Evolutionary conservation across 164 flowering plant species (phyloP).

Genomic region (Saururus chinensis): DNA sequence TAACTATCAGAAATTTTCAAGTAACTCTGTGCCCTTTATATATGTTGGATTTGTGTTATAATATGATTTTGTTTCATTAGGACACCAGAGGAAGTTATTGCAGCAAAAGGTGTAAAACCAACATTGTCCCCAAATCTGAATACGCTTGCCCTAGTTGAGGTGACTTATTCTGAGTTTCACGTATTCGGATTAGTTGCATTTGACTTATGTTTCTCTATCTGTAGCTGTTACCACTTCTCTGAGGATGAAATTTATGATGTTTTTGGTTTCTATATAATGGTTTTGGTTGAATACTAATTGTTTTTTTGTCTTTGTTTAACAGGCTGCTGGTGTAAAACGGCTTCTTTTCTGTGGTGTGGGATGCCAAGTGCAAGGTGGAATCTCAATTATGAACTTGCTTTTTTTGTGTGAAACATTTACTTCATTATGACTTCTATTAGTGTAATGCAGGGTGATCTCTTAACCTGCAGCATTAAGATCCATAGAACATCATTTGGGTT

Average conservation of each 20-base stretch:
- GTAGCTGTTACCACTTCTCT: no score
- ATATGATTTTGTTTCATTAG: constrained; percentile 18
- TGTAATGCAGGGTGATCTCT: constrained; percentile 80
- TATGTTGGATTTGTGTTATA: not conserved
- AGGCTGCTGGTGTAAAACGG: constrained; percentile 96
- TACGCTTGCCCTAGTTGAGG: constrained; percentile 96
- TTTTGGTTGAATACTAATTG: not conserved
- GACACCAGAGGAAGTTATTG: constrained; percentile 93
- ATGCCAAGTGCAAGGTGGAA: constrained; percentile 93
- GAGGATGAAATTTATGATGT: no score
- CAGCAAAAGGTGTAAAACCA: constrained; percentile 96
- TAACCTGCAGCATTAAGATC: constrained; percentile 95
- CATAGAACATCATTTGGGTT: constrained; percentile 75
- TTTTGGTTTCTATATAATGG: not conserved
- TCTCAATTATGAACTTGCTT: constrained; percentile 1
- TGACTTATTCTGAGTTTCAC: no score
- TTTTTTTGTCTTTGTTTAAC: constrained; percentile 7
- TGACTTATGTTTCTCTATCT: no score
- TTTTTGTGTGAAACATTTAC: constrained; percentile 10
- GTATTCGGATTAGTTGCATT: no score
- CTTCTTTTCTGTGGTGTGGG: constrained; percentile 99
- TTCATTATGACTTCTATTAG: constrained; percentile 43
- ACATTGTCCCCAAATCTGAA: constrained; percentile 90
- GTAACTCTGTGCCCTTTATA: no score
- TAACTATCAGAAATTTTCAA: no score